Evolutionary conservation across 768 basidiomycete species (phyloP), one percentile per base, ranked within the genome.

Genomic region (Cystobasidium tubakii): DNA sequence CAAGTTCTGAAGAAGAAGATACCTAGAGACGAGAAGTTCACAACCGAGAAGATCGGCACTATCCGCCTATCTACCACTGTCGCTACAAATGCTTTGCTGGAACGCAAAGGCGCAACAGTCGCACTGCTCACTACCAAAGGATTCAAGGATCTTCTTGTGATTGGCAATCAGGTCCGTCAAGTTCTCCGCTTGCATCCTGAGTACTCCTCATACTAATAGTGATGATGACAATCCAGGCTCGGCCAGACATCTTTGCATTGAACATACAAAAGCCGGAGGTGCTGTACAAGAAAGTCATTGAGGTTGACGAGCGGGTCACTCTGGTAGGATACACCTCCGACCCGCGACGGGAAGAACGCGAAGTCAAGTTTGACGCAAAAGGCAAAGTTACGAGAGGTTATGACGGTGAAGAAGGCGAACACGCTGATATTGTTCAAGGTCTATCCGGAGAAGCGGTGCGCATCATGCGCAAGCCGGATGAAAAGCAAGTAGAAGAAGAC

Each of bases 161-260:
- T 98, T 73, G 92, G 92, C 10, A 96, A 96, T 81, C 95, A 97
- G 31, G 66, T 60, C 12, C 29, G 57, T 27, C 25, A 29, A 29
- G 17, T 29, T 67, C 44, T 63, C 6, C 62, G 33, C 25, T 21
- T 29, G 17, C 13, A 15, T 23, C 3, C 57, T 29, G 4, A 31
- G 4, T 3, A 23, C 21, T 12, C 21, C 34, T 29, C n/a, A n/a
- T n/a, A n/a, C 34, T 17, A 31, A 12, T 42, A 43, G 4, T 43
- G 63, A 39, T 33, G 3, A 42, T 3, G 12, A 65, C 36, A 27
- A 29, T 9, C 25, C 27, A 67, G 81, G 89, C 92, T 21, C 89
- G 95, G 25, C 95, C 95, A 0, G 87, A 87, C 78, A 96, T 97
- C 77, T 98, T 98, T 78, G 94, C 96, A 81, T 85, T 98, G 29